These are phyloP conservation scores for Lipomyces chichibuensis DNA, from an alignment of 805 yeast species.

Conservation along the genomic window DNA sequence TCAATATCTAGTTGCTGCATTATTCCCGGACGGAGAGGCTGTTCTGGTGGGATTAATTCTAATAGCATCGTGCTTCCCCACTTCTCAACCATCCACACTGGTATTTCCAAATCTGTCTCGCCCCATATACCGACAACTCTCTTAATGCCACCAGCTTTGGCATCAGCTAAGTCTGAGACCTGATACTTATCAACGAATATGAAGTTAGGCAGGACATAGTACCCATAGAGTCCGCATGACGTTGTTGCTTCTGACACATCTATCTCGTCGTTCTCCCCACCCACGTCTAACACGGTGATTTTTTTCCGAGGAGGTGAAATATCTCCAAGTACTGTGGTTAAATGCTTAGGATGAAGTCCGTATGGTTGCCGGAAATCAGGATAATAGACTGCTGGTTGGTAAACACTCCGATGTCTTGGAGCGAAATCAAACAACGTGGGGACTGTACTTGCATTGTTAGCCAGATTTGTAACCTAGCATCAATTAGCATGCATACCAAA, in stretches of 20 bases:
- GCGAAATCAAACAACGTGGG: slow-evolving; percentile 33
- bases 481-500: slow-evolving; percentile 19
- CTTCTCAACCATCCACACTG: slow-evolving; percentile 51
- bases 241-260: slow-evolving; percentile 8
- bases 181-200: slow-evolving; percentile 62
- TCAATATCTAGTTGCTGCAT: slow-evolving; percentile 40
- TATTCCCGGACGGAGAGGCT: slow-evolving; percentile 19
- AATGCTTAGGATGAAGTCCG: slow-evolving; percentile 35
- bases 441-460: slow-evolving; percentile 9
- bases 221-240: slow-evolving; percentile 51
- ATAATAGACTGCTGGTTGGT: slow-evolving; percentile 16
- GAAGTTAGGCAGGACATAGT: slow-evolving; percentile 51
- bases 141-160: slow-evolving; percentile 31
- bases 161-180: slow-evolving; percentile 45
- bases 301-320: slow-evolving; percentile 23
- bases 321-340: slow-evolving; percentile 23
- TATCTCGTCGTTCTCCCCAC: slow-evolving; percentile 21
- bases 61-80: slow-evolving; percentile 56
- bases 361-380: slow-evolving; percentile 32
- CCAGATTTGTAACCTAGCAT: not conserved
- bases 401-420: slow-evolving; percentile 25
- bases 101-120: slow-evolving; percentile 60
- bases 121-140: slow-evolving; percentile 50
- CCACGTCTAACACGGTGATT: slow-evolving; percentile 22
- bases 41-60: slow-evolving; percentile 40